phyloP scores from a whole-genome alignment of 2,329 filamentous ascomycete genomes.

The Trichoderma sp. region DNA sequence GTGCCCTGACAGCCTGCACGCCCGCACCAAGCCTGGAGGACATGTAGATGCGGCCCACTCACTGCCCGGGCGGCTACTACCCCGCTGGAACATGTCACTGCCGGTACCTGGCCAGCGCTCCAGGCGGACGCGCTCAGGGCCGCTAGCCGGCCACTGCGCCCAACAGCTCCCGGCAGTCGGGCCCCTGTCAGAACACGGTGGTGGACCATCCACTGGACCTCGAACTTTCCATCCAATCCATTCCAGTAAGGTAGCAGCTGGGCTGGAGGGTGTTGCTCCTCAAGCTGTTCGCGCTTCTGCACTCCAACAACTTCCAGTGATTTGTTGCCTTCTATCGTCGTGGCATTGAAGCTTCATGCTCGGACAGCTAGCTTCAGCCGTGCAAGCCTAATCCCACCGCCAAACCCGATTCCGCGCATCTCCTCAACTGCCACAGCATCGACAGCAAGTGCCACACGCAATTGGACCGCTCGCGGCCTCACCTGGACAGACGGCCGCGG shows the following conservation, averaged over 20 bases:
- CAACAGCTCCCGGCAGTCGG: conserved; percentile 15
- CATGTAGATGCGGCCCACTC: conserved; percentile 13
- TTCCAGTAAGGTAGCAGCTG: too few species aligned
- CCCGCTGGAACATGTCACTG: conserved; percentile 21
- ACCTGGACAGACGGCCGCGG: background rate
- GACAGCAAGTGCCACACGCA: background rate
- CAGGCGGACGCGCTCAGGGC: conserved; percentile 1
- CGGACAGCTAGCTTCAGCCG: background rate
- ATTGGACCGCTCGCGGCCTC: background rate
- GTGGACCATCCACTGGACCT: background rate
- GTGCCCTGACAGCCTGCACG: conserved; percentile 11
- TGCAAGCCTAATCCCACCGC: background rate
- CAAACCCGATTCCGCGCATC: background rate
- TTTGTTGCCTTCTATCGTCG: background rate
- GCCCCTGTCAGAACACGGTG: background rate
- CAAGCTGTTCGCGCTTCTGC: background rate
- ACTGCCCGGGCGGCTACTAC: background rate
- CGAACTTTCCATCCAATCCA: too few species aligned
- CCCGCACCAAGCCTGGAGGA: background rate
- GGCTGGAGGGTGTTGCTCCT: too few species aligned
- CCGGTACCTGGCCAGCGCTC: conserved; percentile 21
- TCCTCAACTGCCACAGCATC: background rate
- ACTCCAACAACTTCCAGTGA: background rate
- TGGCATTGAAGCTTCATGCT: background rate
- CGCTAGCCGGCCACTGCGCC: conserved; percentile 1